Percentiles rank a stretch among this genome's conserved stretches.
phyloP scores from a whole-genome alignment of 148 eudicot genomes.

The Chenopodium berlandieri region DNA sequence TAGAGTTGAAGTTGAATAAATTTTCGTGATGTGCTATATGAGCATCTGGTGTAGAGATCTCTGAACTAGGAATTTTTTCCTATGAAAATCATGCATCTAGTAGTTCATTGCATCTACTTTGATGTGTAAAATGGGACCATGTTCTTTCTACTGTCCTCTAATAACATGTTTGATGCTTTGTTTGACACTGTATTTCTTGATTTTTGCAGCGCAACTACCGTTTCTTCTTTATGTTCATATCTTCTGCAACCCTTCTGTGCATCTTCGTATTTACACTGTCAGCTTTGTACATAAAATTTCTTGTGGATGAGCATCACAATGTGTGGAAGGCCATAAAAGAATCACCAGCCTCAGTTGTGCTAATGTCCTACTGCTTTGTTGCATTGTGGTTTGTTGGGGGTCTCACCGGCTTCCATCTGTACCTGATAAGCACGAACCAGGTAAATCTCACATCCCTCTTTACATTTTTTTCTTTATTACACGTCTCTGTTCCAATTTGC shows the following conservation, averaged over 20 bases:
- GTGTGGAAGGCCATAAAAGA: conserved; percentile 60
- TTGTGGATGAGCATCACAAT: conserved; percentile 50
- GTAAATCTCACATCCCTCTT: conserved; percentile 19
- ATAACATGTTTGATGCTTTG: background rate
- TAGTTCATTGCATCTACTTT: background rate
- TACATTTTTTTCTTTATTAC: background rate
- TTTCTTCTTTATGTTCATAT: conserved; percentile 62
- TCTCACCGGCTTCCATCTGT: conserved; percentile 68
- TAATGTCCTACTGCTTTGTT: conserved; percentile 62
- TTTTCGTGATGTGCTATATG: background rate
- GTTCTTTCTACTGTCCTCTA: background rate
- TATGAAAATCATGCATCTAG: background rate
- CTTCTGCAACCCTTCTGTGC: conserved; percentile 66
- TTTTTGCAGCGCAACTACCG: conserved; percentile 71
- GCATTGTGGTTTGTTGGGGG: conserved; percentile 75
- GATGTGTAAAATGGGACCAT: background rate
- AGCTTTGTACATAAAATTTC: conserved; percentile 54
- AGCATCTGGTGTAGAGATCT: background rate
- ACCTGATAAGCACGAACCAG: conserved; percentile 65
- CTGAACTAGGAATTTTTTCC: background rate
- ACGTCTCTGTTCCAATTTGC: background rate
- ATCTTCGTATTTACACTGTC: conserved; percentile 58
- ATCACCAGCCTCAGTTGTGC: conserved; percentile 58
- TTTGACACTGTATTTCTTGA: conserved; percentile 3
- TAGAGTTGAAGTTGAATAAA: background rate